Evolutionary conservation across 2,329 filamentous ascomycete genomes (phyloP).

Genomic region (Lachnellula hyalina): DNA sequence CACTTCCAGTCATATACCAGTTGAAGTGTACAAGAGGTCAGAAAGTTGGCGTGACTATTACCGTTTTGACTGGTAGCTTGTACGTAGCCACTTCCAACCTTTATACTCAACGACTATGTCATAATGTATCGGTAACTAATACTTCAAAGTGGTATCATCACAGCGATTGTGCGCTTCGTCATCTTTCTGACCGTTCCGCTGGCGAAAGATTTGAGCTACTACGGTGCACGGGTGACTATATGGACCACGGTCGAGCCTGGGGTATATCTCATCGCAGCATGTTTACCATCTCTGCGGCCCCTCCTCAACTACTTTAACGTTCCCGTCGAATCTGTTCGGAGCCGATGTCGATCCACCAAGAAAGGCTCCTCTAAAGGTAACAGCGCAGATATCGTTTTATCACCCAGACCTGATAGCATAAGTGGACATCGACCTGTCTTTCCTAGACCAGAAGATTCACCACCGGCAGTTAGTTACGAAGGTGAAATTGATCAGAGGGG

Average conservation of each 20-base stretch:
- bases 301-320: neutral
- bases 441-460: no score
- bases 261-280: neutral
- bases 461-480: no score
- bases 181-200: neutral
- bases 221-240: neutral
- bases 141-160: neutral
- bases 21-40: neutral
- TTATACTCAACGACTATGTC: no score
- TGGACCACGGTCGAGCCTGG: neutral
- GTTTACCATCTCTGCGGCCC: neutral
- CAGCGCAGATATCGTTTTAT: no score
- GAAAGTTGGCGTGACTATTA: conserved; percentile 1
- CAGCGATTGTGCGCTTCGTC: conserved; percentile 3
- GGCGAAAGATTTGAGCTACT: neutral
- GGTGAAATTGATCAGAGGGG: no score
- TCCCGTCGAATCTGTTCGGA: no score
- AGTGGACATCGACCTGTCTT: no score
- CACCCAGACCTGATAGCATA: no score
- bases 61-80: conserved; percentile 7
- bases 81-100: conserved; percentile 2
- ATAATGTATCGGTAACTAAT: no score
- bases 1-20: conserved; percentile 3
- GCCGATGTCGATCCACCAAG: no score
- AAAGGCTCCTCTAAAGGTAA: no score